These are phyloP conservation scores for Austroboletus novae-zelandiae DNA, from an alignment of 1,284 basidiomycete species.

Conservation along the genomic window DNA sequence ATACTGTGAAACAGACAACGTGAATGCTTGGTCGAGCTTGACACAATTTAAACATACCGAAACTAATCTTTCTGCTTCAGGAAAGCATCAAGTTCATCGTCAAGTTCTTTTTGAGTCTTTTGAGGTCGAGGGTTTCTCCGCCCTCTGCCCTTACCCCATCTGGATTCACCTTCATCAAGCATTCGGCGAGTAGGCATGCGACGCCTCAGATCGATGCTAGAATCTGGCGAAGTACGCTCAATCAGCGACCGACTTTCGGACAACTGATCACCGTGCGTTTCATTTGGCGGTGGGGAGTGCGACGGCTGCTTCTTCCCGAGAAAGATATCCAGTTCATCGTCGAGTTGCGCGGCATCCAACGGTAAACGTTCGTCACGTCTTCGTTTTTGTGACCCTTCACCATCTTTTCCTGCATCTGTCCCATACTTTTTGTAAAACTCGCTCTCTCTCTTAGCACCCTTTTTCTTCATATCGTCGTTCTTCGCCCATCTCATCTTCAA, in stretches of 20 bases:
- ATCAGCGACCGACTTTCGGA: conserved; percentile 48
- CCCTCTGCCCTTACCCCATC: conserved; percentile 25
- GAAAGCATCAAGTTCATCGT: conserved; percentile 76
- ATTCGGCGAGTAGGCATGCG: conserved; percentile 38
- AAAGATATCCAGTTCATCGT: conserved; percentile 64
- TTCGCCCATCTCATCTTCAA: conserved; percentile 73
- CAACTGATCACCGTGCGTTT: conserved; percentile 65
- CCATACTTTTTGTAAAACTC: conserved; percentile 77
- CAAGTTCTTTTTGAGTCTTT: conserved; percentile 68
- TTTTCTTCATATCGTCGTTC: conserved; percentile 67
- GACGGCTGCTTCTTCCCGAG: conserved; percentile 43
- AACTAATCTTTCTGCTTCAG: conserved; percentile 43
- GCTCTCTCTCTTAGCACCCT: conserved; percentile 64
- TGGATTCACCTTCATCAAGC: conserved; percentile 17
- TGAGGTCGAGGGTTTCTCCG: conserved; percentile 40
- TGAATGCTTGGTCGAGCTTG: conserved; percentile 8
- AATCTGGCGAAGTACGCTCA: conserved; percentile 48
- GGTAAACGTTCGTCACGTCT: conserved; percentile 31
- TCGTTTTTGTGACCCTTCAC: conserved; percentile 36
- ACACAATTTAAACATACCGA: conserved; percentile 9
- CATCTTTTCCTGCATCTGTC: conserved; percentile 54
- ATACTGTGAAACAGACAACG: background rate
- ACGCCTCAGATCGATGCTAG: conserved; percentile 37
- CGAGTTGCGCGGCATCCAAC: conserved; percentile 30
- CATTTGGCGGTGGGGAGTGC: conserved; percentile 49